These are phyloP conservation scores for Hydrangea macrophylla DNA, from an alignment of 148 eudicot genomes.

Conservation along the genomic window DNA sequence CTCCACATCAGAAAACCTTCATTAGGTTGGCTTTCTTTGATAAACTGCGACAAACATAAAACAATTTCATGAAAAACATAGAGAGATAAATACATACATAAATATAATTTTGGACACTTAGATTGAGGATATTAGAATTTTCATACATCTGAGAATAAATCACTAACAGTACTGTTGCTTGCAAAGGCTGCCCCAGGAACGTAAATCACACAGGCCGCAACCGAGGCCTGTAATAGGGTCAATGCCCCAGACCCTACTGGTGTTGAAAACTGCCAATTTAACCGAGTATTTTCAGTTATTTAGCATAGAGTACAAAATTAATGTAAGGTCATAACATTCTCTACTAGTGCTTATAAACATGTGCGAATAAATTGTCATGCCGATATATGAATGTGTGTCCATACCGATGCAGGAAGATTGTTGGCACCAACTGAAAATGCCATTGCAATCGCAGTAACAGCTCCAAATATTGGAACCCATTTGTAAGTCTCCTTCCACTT, in stretches of 20 bases:
- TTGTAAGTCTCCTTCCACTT: conserved; percentile 6
- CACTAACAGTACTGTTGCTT: conserved; percentile 3
- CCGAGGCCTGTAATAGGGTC: conserved; percentile 1
- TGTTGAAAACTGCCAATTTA: conserved; percentile 9
- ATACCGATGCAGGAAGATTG: conserved; percentile 12
- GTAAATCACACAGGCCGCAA: conserved; percentile 5
- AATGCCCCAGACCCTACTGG: conserved; percentile 1
- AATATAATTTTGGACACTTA: too few species aligned
- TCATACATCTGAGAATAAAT: conserved; percentile 8
- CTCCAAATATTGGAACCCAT: conserved; percentile 5
- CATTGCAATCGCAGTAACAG: conserved; percentile 4
- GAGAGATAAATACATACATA: too few species aligned
- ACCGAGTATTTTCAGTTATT: neutral
- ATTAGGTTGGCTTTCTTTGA: conserved; percentile 8
- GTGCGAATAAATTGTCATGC: neutral
- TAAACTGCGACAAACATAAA: conserved; percentile 3
- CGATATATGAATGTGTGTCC: neutral
- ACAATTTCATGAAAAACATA: too few species aligned
- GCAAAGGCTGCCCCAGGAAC: conserved; percentile 14
- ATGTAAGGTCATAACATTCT: neutral
- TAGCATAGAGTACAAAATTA: neutral
- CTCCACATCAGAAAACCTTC: conserved; percentile 17
- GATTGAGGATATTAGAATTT: neutral
- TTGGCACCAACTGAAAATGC: conserved; percentile 2
- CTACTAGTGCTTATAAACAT: too few species aligned